phyloP scores from a whole-genome alignment of 306 rosid species.

The Mucuna pruriens region DNA sequence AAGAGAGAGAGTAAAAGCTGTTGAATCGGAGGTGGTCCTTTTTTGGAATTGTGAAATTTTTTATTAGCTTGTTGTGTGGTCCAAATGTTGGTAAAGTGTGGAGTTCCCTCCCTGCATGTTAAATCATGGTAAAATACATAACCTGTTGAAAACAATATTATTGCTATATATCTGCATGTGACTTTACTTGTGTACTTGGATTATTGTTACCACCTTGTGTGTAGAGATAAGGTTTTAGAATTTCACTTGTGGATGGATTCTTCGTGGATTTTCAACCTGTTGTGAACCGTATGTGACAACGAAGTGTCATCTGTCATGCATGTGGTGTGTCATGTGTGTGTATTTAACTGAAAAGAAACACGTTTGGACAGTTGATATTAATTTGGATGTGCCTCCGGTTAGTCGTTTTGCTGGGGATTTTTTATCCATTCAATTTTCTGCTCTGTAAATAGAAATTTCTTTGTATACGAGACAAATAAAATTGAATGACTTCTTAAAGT shows the following conservation, averaged over 20 bases:
- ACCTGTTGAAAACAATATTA: conserved; percentile 37
- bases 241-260: conserved; percentile 28
- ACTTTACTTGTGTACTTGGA: conserved; percentile 26
- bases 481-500: background rate
- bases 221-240: conserved; percentile 9
- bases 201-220: conserved; percentile 19
- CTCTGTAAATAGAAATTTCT: background rate
- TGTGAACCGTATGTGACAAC: conserved; percentile 6
- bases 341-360: conserved; percentile 5
- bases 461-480: background rate
- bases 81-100: conserved; percentile 52
- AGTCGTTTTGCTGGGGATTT: background rate
- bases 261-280: conserved; percentile 38
- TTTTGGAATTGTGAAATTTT: conserved; percentile 40
- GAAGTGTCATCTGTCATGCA: conserved; percentile 34
- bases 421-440: background rate
- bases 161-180: conserved; percentile 31
- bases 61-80: conserved; percentile 72
- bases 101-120: conserved; percentile 46
- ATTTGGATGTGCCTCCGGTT: background rate
- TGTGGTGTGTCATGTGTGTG: conserved; percentile 30
- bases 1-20: conserved; percentile 14
- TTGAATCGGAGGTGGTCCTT: conserved; percentile 71
- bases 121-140: conserved; percentile 39
- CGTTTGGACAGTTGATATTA: conserved; percentile 12